Percentiles rank a stretch among this genome's conserved stretches.
Conservation (phyloP, 2,329 filamentous ascomycete species). For the Pseudogymnoascus verrucosus region DNA sequence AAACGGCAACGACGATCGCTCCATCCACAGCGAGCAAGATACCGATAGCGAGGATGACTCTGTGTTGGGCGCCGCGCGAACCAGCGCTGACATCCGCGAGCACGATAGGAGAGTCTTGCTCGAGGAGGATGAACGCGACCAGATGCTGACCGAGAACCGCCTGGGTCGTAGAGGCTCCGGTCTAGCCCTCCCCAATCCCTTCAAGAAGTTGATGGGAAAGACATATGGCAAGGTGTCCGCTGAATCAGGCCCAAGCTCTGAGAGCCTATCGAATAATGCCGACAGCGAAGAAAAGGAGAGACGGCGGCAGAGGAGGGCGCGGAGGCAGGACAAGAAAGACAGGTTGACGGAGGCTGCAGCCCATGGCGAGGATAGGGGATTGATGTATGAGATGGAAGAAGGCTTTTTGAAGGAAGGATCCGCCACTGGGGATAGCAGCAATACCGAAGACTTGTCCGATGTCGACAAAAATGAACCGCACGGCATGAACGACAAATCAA, state of each 20-base stretch:
- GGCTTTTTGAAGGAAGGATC: conserved; percentile 63
- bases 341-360: conserved; percentile 44
- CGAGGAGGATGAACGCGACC: conserved; percentile 66
- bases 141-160: conserved; percentile 45
- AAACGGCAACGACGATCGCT: neutral
- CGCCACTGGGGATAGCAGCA: conserved; percentile 52
- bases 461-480: conserved; percentile 46
- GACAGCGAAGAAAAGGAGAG: conserved; percentile 27
- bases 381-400: conserved; percentile 90
- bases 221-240: conserved; percentile 31
- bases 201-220: conserved; percentile 32
- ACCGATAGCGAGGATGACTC: conserved; percentile 71
- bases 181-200: conserved; percentile 27
- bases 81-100: conserved; percentile 59
- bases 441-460: conserved; percentile 52
- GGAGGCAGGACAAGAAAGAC: conserved; percentile 42
- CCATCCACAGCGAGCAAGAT: conserved; percentile 56
- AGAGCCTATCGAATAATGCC: neutral
- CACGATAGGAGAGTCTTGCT: conserved; percentile 64
- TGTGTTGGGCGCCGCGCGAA: conserved; percentile 55
- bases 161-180: conserved; percentile 31
- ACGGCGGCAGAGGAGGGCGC: conserved; percentile 42
- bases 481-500: conserved; percentile 36
- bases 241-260: conserved; percentile 40
- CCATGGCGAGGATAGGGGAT: conserved; percentile 60